Evolutionary conservation across 208 protist species (phyloP).

Genomic region (Leishmania braziliensis): DNA sequence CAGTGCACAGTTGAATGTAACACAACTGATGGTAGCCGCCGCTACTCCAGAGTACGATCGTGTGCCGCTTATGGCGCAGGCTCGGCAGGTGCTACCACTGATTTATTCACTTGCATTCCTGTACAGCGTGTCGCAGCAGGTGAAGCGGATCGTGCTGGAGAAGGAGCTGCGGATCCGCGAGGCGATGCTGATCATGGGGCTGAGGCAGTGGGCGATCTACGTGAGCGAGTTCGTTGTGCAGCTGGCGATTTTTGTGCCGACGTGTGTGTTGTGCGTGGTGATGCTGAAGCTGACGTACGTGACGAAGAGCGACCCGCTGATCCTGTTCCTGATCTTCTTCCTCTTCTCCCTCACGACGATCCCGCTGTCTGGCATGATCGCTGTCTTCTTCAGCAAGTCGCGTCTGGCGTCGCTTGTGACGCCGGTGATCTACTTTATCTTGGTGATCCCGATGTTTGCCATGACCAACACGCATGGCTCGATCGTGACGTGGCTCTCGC

Average conservation of each 20-base stretch:
- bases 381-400: constrained; percentile 73
- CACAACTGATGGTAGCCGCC: constrained; percentile 35
- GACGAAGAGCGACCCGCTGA: constrained; percentile 41
- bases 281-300: constrained; percentile 52
- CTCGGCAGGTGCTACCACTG: constrained; percentile 37
- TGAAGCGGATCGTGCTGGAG: constrained; percentile 62
- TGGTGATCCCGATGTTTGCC: constrained; percentile 52
- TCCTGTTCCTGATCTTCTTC: constrained; percentile 69
- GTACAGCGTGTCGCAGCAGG: constrained; percentile 60
- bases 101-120: constrained; percentile 65
- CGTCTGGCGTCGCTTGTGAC: constrained; percentile 56
- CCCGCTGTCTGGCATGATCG: constrained; percentile 55
- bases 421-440: constrained; percentile 75
- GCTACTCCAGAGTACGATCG: constrained; percentile 29
- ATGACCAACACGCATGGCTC: constrained; percentile 28
- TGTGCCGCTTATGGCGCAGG: constrained; percentile 29
- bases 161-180: constrained; percentile 79
- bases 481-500: constrained; percentile 28
- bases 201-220: constrained; percentile 52
- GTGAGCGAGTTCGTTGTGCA: constrained; percentile 43
- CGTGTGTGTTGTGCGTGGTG: constrained; percentile 48
- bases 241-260: constrained; percentile 42
- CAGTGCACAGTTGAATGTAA: neutral
- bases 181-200: constrained; percentile 82
- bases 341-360: constrained; percentile 58